Conservation (phyloP, 78 protist species). For the Speleostelium caveatum region DNA sequence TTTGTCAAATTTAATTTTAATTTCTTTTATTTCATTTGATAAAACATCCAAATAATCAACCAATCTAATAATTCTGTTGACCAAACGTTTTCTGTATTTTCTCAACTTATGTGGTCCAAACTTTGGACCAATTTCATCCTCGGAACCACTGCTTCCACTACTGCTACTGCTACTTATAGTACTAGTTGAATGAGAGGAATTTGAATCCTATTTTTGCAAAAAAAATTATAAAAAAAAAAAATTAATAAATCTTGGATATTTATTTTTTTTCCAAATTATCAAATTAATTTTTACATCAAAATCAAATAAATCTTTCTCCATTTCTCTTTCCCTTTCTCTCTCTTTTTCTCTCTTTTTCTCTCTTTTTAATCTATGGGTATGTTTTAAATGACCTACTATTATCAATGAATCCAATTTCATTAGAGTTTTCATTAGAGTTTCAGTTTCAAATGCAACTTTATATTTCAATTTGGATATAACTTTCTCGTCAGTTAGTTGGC, state of each 20-base stretch:
- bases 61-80: constrained; percentile 34
- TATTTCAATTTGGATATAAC: constrained; percentile 19
- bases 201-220: not conserved
- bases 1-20: constrained; percentile 15
- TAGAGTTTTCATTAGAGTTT: constrained; percentile 30
- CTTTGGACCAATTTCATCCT: constrained; percentile 1
- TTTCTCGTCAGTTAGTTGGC: not conserved
- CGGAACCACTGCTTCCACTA: not conserved
- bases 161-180: not conserved
- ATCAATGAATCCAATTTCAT: constrained; percentile 25
- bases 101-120: constrained; percentile 58
- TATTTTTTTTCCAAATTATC: not conserved
- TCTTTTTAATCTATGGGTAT: constrained; percentile 16
- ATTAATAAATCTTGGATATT: not conserved
- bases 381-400: constrained; percentile 36
- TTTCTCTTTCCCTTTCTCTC: not conserved
- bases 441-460: constrained; percentile 29
- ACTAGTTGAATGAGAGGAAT: not conserved
- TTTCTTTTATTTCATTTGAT: constrained; percentile 2
- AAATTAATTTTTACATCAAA: not conserved
- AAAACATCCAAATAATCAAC: constrained; percentile 15
- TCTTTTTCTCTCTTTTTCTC: constrained; percentile 18
- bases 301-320: not conserved
- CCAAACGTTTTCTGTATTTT: constrained; percentile 24
- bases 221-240: not conserved